Conservation (phyloP, 441 rosid species). For the Pelargonium citronellum region DNA sequence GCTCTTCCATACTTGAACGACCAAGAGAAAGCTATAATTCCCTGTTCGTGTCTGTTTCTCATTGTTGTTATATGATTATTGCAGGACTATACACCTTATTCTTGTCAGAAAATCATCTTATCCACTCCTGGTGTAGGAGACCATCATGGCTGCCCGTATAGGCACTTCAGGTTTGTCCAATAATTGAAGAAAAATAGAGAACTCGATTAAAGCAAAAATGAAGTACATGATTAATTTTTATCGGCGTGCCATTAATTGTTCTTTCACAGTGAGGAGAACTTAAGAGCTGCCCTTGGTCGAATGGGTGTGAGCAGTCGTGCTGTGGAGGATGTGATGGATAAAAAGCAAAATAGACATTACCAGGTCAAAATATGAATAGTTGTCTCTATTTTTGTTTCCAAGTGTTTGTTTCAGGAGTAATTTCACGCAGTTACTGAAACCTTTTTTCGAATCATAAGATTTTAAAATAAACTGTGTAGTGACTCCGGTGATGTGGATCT, state of each 20-base stretch:
- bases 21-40: neutral
- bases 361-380: neutral
- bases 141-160: slow-evolving; percentile 90
- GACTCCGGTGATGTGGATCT: too few species aligned
- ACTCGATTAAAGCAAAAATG: too few species aligned
- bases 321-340: slow-evolving; percentile 64
- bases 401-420: neutral
- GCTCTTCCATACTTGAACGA: neutral
- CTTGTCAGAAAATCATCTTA: slow-evolving; percentile 77
- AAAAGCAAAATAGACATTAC: slow-evolving; percentile 49
- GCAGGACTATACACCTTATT: slow-evolving; percentile 94
- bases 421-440: too few species aligned
- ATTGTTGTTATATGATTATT: slow-evolving; percentile 16
- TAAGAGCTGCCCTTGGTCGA: slow-evolving; percentile 73
- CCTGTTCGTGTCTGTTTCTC: neutral
- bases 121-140: slow-evolving; percentile 78
- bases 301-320: slow-evolving; percentile 71
- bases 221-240: slow-evolving; percentile 6
- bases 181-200: too few species aligned
- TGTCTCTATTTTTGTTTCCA: slow-evolving; percentile 23
- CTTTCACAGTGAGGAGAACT: slow-evolving; percentile 62
- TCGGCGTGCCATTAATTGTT: too few species aligned
- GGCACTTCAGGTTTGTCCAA: slow-evolving; percentile 63
- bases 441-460: too few species aligned
- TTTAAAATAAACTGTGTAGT: too few species aligned